Conservation (phyloP, 306 rosid genomes). For the Gastrolobium villosum region DNA sequence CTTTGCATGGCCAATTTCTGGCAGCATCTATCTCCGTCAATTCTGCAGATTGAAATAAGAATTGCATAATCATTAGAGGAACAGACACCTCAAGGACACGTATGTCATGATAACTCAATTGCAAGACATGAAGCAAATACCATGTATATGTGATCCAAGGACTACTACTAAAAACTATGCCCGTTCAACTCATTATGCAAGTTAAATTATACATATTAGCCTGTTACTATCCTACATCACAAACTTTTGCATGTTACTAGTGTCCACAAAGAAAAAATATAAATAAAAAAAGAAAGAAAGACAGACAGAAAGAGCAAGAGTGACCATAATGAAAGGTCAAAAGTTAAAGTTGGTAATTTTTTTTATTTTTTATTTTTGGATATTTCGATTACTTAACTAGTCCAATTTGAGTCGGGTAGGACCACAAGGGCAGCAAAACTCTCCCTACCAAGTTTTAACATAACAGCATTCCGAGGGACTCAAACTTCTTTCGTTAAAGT, state of each 20-base stretch:
- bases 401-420: no score
- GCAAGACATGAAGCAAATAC: slow-evolving; percentile 19
- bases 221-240: neutral
- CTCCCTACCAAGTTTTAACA: no score
- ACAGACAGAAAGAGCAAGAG: neutral
- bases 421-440: no score
- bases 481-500: neutral
- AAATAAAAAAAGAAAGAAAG: no score
- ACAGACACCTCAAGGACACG: slow-evolving; percentile 7
- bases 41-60: slow-evolving; percentile 52
- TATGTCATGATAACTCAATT: neutral
- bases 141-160: slow-evolving; percentile 13
- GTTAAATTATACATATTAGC: neutral
- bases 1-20: slow-evolving; percentile 84
- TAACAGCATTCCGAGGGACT: no score
- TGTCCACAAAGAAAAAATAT: neutral
- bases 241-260: neutral
- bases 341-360: neutral
- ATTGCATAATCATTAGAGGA: slow-evolving; percentile 15
- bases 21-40: slow-evolving; percentile 73
- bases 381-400: no score
- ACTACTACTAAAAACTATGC: slow-evolving; percentile 10
- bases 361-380: no score
- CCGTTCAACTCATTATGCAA: neutral
- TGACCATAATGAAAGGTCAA: slow-evolving; percentile 4